These are phyloP conservation scores for Rhexocercosporidium sp. DNA, from an alignment of 2,329 filamentous ascomycete genomes.

Conservation along the genomic window DNA sequence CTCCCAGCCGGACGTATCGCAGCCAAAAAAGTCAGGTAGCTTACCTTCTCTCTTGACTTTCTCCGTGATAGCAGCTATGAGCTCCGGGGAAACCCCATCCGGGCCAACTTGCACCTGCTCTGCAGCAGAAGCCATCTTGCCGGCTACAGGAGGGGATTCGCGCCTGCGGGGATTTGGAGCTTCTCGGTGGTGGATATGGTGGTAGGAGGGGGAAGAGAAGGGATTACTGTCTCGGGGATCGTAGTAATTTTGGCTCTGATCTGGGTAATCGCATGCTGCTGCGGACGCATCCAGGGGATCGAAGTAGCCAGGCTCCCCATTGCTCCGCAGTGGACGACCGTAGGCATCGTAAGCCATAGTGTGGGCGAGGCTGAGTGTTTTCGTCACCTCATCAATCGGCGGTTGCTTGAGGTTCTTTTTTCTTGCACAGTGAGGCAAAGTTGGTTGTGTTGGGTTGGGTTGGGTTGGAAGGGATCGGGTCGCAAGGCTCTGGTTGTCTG, in stretches of 20 bases:
- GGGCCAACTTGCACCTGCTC: constrained; percentile 20
- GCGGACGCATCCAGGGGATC: constrained; percentile 23
- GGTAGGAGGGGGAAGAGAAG: constrained; percentile 25
- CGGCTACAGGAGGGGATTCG: constrained; percentile 28
- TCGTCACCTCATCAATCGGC: constrained; percentile 30
- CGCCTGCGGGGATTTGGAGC: constrained; percentile 28
- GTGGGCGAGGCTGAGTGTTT: constrained; percentile 32
- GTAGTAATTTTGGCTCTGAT: constrained; percentile 13
- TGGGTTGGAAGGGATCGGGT: background rate
- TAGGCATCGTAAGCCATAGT: constrained; percentile 38
- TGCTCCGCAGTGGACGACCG: constrained; percentile 31
- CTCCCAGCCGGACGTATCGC: constrained; percentile 40
- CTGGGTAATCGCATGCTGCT: constrained; percentile 29
- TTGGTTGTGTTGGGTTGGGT: constrained; percentile 1
- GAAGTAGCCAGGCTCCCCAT: constrained; percentile 31
- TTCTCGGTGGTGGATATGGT: constrained; percentile 18
- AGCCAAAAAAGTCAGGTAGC: constrained; percentile 36
- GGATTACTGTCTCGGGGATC: constrained; percentile 34
- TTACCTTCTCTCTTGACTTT: constrained; percentile 59
- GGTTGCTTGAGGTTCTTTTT: background rate
- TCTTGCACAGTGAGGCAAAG: constrained; percentile 5
- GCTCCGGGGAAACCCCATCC: constrained; percentile 60
- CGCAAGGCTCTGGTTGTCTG: background rate
- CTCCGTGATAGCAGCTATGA: constrained; percentile 65
- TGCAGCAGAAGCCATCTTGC: constrained; percentile 29